Evolutionary conservation across 2,329 filamentous ascomycete species (phyloP).

Genomic region (Lachnellula subtilissima): DNA sequence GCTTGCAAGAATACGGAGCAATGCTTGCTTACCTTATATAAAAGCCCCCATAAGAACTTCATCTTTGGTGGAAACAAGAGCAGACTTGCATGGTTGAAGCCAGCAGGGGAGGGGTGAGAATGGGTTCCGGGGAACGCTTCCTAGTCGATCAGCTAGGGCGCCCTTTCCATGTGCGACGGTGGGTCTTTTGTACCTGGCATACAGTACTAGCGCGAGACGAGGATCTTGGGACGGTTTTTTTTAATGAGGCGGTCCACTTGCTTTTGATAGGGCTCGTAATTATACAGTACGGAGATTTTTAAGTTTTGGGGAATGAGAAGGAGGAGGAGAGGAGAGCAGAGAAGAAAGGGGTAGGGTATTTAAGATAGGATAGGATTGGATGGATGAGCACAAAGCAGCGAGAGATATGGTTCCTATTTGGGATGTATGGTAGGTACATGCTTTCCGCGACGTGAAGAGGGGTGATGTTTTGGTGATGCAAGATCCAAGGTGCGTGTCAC

Average conservation of each 20-base stretch:
- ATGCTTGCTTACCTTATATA: neutral
- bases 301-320: neutral
- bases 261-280: no score
- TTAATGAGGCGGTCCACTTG: slow-evolving; percentile 1
- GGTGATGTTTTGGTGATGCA: neutral
- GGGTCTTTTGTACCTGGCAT: slow-evolving; percentile 19
- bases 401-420: neutral
- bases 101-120: slow-evolving; percentile 8
- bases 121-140: slow-evolving; percentile 22
- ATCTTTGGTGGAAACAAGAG: slow-evolving; percentile 3
- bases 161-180: slow-evolving; percentile 10
- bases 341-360: neutral
- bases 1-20: no score
- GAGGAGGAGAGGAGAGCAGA: no score
- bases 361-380: no score
- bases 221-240: slow-evolving; percentile 5
- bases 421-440: neutral
- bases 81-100: slow-evolving; percentile 7
- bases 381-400: neutral
- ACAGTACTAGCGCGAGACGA: slow-evolving; percentile 5
- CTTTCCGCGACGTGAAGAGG: neutral
- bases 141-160: slow-evolving; percentile 7
- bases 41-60: slow-evolving; percentile 1
- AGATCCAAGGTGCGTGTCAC: slow-evolving; percentile 9
- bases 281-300: neutral